Conservation (phyloP, 169 alveolate genomes). For the Plasmodium coatneyi region DNA sequence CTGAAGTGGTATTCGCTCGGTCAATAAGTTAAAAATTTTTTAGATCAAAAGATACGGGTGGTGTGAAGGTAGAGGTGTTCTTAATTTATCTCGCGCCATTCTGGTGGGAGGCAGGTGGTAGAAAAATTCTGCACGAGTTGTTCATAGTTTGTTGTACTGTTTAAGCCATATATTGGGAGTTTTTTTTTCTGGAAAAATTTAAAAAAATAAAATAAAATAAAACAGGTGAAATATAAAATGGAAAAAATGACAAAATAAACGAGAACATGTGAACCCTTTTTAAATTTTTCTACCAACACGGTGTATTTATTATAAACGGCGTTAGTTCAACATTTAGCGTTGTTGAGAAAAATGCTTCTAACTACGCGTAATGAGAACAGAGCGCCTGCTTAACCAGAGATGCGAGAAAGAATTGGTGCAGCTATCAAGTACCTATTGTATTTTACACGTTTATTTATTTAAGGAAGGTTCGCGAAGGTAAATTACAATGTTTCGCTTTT, state of each 20-base stretch:
- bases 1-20: not conserved
- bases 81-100: not conserved
- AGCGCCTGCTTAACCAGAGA: not conserved
- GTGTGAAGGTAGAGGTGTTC: not conserved
- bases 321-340: not conserved
- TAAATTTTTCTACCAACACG: not conserved
- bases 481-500: not conserved
- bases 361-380: not conserved
- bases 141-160: not conserved
- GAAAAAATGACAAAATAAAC: not conserved
- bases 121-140: not conserved
- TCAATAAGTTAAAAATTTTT: not conserved
- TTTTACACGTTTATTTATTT: not conserved
- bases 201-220: not conserved
- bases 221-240: not conserved
- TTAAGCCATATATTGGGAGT: not conserved
- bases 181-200: not conserved
- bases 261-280: not conserved
- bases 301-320: not conserved
- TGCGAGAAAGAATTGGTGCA: not conserved
- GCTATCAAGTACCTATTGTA: not conserved
- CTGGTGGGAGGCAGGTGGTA: not conserved
- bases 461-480: not conserved
- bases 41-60: not conserved
- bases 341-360: not conserved